Conservation (phyloP, 148 eudicot species). For the Linanthus parryae region DNA sequence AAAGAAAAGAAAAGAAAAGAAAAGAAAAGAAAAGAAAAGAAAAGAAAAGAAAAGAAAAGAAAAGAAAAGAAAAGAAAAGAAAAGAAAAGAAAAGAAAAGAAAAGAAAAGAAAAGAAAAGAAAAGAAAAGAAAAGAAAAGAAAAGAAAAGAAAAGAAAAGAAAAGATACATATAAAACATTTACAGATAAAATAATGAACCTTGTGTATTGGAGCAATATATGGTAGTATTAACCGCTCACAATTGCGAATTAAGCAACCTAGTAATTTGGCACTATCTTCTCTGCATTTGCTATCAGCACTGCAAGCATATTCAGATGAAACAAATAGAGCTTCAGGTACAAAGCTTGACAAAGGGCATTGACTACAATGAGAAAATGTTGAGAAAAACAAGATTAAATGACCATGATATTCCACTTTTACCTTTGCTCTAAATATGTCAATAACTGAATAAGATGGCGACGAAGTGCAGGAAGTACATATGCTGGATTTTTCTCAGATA, state of each 20-base stretch:
- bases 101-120: too few relatives aligned
- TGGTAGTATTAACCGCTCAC: constrained; percentile 91
- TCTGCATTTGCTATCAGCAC: constrained; percentile 89
- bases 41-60: too few relatives aligned
- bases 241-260: constrained; percentile 90
- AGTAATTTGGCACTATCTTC: constrained; percentile 97
- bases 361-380: background rate
- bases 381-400: background rate
- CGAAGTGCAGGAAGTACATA: constrained; percentile 99
- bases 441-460: constrained; percentile 85
- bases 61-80: too few relatives aligned
- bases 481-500: constrained; percentile 98
- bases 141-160: constrained; percentile 6
- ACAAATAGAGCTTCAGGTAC: background rate
- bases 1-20: too few relatives aligned
- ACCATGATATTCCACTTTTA: constrained; percentile 14
- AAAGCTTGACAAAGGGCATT: background rate
- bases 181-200: constrained; percentile 28
- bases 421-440: constrained; percentile 92
- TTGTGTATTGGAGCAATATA: constrained; percentile 94
- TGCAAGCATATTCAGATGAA: constrained; percentile 25
- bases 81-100: too few relatives aligned
- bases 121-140: constrained; percentile 9
- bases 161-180: background rate
- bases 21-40: too few relatives aligned